Base-by-base conservation (phyloP, 2,329 filamentous ascomycete species). In the Trichoderma sp. region DNA sequence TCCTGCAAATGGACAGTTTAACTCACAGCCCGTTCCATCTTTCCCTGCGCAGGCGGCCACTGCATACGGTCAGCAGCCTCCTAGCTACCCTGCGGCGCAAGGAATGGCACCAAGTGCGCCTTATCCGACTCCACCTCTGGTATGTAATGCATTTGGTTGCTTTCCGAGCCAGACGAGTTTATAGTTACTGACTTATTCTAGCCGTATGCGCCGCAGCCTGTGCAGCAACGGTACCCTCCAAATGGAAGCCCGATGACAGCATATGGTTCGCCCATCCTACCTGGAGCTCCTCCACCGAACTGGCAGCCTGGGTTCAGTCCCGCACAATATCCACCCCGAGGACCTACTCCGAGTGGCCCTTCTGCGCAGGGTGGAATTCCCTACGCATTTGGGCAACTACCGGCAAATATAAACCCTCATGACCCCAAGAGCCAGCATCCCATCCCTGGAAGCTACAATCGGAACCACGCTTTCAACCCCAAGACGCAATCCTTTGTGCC, bases 401-500 rank as follows among this genome's bases (percentile, higher is more conserved):
- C 92, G 4, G 87, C 85, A 21, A 88, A 92, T 71, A 84, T 86
- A 63, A 89, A 90, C 60, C 89, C 92, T 31, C 86, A 91, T 71
- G 92, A 92, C 74, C 88, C 89, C 10, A 90, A 92, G 78, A 88
- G 87, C 69, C 91, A 94, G 76, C 93, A 97, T 77, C 92, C 93
- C 6, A 89, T 96, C 68, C 92, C 93, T 16, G 93, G 93, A 43
- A 96, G 91, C 80, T 96, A 88, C 73, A 93, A 92, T 76, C 87
- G 94, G 69, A 81, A 81, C 63, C 92, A 93, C 74, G 89, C 91
- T 14, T 97, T 98, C 82, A 97, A 97, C 77, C 95, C 94, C 0
- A 94, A 97, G 81, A 97, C 92, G 19, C 92, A 97, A 76, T 92
- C 94, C 0, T 97, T 98, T 79, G 88, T 97, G 29, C 95, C 95